Evolutionary conservation across 768 basidiomycete genomes (phyloP), one percentile per base, ranked within the genome.

Genomic region (Russula abietina): DNA sequence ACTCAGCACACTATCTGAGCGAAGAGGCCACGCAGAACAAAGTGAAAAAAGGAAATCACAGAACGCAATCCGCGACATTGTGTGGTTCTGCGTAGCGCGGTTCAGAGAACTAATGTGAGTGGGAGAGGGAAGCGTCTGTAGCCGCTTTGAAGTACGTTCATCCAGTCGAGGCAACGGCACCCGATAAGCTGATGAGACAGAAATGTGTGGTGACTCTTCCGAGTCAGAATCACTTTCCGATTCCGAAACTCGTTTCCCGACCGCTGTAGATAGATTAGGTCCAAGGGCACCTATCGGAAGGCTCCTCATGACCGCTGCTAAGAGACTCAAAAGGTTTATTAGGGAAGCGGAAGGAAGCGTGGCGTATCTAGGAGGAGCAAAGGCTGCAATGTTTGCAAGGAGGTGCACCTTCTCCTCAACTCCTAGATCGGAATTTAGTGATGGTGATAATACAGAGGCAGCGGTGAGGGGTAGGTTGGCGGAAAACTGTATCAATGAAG

Each of bases 371-470:
- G 87, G 83, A 1, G 83, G 76, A 12, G 79, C 78, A 70, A 94
- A 87, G 30, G 83, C 78, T 57, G 83, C 73, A 14, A 91, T 73
- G 69, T 92, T 95, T 1, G 91, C 87, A 8, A 91, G 69, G 4
- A 94, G 79, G 69, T 93, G 83, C 49, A 86, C 71, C 68, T 75
- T 79, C 22, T 70, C 70, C 49, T 76, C 73, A 1, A 69, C 32
- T 24, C 64, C 36, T 12, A 70, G 58, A 9, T 50, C 19, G 58
- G 51, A 54, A 8, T 65, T 52, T 39, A 70, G 56, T 43, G 52
- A 65, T 45, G 71, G 71, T 56, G 69, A 72, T 57, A 80, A 61
- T 22, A 72, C 63, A 60, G 74, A 67, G 26, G 81, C 59, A 12
- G 75, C 73, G 14, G 75, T 71, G 22, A 85, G 76, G 1, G 92